Evolutionary conservation across 1,139 yeast genomes (phyloP), one percentile per base, ranked within the genome.

Genomic region (Maudiozyma humilis): DNA sequence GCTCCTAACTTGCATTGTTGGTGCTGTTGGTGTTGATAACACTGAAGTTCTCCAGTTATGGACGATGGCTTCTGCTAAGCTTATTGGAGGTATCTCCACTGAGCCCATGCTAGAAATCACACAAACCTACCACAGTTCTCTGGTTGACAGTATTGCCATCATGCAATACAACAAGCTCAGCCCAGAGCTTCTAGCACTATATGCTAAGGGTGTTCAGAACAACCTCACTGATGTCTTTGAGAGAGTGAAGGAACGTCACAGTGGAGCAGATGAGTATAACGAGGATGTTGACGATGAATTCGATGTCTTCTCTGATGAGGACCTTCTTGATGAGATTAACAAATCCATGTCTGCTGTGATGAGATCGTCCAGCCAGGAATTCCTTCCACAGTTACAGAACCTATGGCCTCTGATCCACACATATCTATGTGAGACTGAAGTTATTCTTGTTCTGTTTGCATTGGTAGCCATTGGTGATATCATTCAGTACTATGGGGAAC

Each of bases 261-360:
- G 73, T 38, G 89, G 82, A 54, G 88, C 82, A 55, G 72, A 71
- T 47, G 73, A 72, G 44, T 72, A 68, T 50, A 79, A 76, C 46
- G 77, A 72, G 48, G 76, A 74, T 18, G 63, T 73, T 41, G 91
- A 80, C 54, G 95, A 86, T 46, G 84, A 79, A 46, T 94, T 83
- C 45, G 88, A 82, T 42, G 96, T 85, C 56, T 86, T 77, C 58
- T 83, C 95, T 1, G 96, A 89, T 62, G 96, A 87, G 59, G 95
- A 87, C 57, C 70, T 89, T 43, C 68, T 86, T 48, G 94, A 87
- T 56, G 96, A 89, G 62, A 79, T 88, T 51, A 83, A 82, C 63
- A 84, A 83, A 61, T 81, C 85, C 1, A 64, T 91, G 32, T 73
- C 83, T n/a, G 73, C 84, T 1, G 71, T 88, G 15, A 83, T 91